Percentiles rank a stretch among this genome's conserved stretches.
These are phyloP conservation scores for Grammothele lineata DNA, from an alignment of 768 basidiomycete species.

Conservation along the genomic window DNA sequence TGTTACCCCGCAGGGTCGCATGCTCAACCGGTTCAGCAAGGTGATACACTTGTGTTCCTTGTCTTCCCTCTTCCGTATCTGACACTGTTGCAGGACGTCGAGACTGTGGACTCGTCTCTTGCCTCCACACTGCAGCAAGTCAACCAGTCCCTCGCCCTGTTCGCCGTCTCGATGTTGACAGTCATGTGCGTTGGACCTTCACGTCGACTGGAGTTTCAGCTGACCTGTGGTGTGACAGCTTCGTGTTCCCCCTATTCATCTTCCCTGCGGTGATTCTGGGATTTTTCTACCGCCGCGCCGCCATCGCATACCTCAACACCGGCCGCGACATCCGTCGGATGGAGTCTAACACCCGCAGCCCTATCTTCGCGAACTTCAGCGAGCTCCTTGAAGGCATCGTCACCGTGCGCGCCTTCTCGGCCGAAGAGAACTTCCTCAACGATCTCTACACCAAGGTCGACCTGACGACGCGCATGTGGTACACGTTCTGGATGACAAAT, in stretches of 20 bases:
- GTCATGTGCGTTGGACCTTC: constrained; percentile 47
- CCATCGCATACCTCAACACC: constrained; percentile 71
- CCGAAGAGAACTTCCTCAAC: constrained; percentile 73
- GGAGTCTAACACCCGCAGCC: constrained; percentile 84
- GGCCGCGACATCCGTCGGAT: constrained; percentile 84
- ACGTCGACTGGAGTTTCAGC: constrained; percentile 4
- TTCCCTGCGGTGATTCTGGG: constrained; percentile 74
- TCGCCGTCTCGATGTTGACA: constrained; percentile 71
- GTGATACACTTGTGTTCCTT: constrained; percentile 24
- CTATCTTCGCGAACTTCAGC: constrained; percentile 79
- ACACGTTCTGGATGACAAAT: constrained; percentile 87
- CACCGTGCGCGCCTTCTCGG: constrained; percentile 89
- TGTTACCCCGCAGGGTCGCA: constrained; percentile 79
- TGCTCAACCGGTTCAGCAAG: constrained; percentile 84
- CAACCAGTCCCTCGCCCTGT: constrained; percentile 71
- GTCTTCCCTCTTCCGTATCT: constrained; percentile 1
- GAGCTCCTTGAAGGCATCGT: constrained; percentile 86
- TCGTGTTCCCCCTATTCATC: constrained; percentile 81
- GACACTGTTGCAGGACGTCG: constrained; percentile 53
- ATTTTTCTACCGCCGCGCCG: constrained; percentile 63
- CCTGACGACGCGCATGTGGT: constrained; percentile 83
- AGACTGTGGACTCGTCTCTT: constrained; percentile 77
- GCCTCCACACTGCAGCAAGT: constrained; percentile 69
- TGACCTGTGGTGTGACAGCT: constrained; percentile 37
- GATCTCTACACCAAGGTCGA: constrained; percentile 72